Conservation (phyloP, 371 early-diverging fungal genomes). For the Syncephalastrum sp. region DNA sequence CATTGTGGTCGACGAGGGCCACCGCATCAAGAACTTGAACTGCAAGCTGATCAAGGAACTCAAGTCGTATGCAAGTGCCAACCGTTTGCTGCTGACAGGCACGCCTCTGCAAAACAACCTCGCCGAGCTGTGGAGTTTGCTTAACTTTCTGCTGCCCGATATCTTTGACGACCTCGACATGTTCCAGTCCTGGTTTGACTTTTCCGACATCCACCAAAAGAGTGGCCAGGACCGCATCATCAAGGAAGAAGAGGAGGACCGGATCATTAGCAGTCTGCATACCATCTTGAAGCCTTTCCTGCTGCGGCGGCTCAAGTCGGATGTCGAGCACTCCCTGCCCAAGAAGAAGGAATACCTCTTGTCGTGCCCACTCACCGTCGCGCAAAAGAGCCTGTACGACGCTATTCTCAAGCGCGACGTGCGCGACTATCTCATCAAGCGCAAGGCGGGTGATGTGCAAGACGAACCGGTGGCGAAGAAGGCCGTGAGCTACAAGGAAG, state of each 20-base stretch:
- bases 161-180: conserved; percentile 85
- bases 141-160: conserved; percentile 92
- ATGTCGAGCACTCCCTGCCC: conserved; percentile 88
- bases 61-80: conserved; percentile 79
- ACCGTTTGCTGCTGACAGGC: conserved; percentile 87
- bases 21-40: conserved; percentile 92
- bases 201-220: conserved; percentile 69
- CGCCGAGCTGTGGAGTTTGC: conserved; percentile 90
- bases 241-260: conserved; percentile 68
- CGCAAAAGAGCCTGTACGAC: conserved; percentile 84
- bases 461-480: conserved; percentile 25
- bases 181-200: conserved; percentile 87
- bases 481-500: conserved; percentile 42
- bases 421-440: conserved; percentile 67
- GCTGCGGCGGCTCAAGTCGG: conserved; percentile 93
- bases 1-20: conserved; percentile 95
- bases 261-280: conserved; percentile 82
- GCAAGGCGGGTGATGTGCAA: conserved; percentile 32
- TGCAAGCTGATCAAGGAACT: conserved; percentile 87
- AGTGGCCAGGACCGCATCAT: conserved; percentile 71
- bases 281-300: conserved; percentile 93
- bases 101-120: conserved; percentile 97
- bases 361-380: conserved; percentile 77
- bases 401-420: conserved; percentile 75
- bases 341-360: conserved; percentile 90